phyloP scores from a whole-genome alignment of 1,284 basidiomycete species.

The Malassezia cuniculi region DNA sequence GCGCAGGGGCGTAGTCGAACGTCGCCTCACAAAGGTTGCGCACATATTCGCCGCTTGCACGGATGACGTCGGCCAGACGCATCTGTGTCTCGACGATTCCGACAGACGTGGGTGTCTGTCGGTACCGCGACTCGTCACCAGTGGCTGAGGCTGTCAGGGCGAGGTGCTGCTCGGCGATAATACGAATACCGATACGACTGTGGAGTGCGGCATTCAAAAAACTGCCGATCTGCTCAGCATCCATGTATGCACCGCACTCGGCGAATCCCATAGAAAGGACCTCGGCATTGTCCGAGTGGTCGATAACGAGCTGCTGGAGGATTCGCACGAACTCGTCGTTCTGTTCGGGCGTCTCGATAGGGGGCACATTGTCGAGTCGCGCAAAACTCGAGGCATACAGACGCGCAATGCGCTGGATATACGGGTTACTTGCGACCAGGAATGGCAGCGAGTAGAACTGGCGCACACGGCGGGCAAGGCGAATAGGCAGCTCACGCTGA shows the following conservation, averaged over 20 bases:
- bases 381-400: conserved; percentile 64
- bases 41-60: conserved; percentile 56
- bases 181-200: conserved; percentile 69
- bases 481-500: conserved; percentile 38
- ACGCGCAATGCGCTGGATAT: conserved; percentile 61
- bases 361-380: conserved; percentile 58
- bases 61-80: conserved; percentile 43
- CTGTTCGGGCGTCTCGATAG: conserved; percentile 55
- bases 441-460: conserved; percentile 44
- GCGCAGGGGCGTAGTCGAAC: conserved; percentile 57
- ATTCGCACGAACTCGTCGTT: conserved; percentile 59
- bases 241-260: conserved; percentile 71
- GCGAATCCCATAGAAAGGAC: conserved; percentile 80
- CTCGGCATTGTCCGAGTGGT: conserved; percentile 74
- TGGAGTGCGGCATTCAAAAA: conserved; percentile 76
- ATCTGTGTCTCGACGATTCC: conserved; percentile 37
- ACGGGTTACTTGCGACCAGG: conserved; percentile 80
- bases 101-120: conserved; percentile 20
- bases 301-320: conserved; percentile 59
- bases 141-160: conserved; percentile 49
- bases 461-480: conserved; percentile 35
- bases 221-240: conserved; percentile 58
- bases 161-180: conserved; percentile 85
- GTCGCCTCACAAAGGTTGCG: conserved; percentile 72
- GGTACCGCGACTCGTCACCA: conserved; percentile 8